Percentiles rank a stretch among this genome's conserved stretches.
Evolutionary conservation across 768 basidiomycete genomes (phyloP).

Genomic region (Tulasnella sp.): DNA sequence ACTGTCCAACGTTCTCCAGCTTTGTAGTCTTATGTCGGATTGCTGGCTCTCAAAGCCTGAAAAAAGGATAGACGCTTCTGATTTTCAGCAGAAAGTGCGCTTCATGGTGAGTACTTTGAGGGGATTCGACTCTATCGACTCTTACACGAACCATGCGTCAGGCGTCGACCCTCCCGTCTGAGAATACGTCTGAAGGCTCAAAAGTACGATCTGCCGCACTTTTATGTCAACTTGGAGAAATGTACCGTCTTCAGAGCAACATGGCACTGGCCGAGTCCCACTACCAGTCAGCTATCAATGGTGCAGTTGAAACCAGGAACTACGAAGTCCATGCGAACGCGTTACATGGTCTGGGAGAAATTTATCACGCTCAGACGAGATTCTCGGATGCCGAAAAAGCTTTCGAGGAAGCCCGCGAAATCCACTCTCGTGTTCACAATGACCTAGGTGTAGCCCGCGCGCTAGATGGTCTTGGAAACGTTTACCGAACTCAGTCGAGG

Average conservation of each 20-base stretch:
- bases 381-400: background rate
- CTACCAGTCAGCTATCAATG: background rate
- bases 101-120: background rate
- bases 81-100: background rate
- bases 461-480: background rate
- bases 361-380: background rate
- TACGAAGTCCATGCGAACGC: background rate
- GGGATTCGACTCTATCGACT: background rate
- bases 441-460: background rate
- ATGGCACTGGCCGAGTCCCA: background rate
- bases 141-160: background rate
- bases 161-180: background rate
- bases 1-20: background rate
- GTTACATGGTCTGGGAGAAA: background rate
- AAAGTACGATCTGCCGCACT: background rate
- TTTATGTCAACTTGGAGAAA: background rate
- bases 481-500: background rate
- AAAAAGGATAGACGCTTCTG: background rate
- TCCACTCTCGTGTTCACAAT: background rate
- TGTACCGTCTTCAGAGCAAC: background rate
- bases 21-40: background rate
- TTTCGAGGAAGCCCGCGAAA: background rate
- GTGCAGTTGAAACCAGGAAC: background rate
- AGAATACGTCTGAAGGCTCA: background rate
- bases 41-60: background rate